Evolutionary conservation across 495 filamentous ascomycete species (phyloP).

Genomic region (Xylaria scruposa): DNA sequence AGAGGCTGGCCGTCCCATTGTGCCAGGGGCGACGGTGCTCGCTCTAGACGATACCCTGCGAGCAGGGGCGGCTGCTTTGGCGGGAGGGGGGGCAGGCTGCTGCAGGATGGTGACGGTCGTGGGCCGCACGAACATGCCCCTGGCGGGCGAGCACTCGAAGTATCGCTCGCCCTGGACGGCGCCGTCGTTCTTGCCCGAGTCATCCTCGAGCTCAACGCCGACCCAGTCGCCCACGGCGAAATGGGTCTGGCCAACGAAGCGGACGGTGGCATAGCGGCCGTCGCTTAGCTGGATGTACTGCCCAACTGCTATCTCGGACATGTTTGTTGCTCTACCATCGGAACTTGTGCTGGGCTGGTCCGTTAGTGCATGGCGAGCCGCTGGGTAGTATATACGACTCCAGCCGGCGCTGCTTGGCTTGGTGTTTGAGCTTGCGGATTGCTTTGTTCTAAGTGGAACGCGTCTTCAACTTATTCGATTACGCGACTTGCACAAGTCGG

Average conservation of each 20-base stretch:
- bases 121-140: conserved; percentile 89
- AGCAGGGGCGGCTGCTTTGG: conserved; percentile 37
- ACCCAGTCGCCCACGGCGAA: conserved; percentile 88
- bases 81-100: conserved; percentile 57
- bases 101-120: conserved; percentile 65
- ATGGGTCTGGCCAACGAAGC: conserved; percentile 77
- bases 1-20: conserved; percentile 41
- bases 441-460: conserved; percentile 34
- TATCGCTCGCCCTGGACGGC: conserved; percentile 87
- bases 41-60: conserved; percentile 39
- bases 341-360: conserved; percentile 11
- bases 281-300: conserved; percentile 71
- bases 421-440: conserved; percentile 22
- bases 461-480: conserved; percentile 33
- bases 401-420: conserved; percentile 21
- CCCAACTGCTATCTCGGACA: conserved; percentile 53
- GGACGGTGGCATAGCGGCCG: conserved; percentile 76
- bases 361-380: conserved; percentile 37
- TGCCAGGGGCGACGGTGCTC: conserved; percentile 28
- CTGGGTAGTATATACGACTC: not conserved
- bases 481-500: conserved; percentile 37
- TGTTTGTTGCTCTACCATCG: conserved; percentile 29
- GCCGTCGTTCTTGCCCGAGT: conserved; percentile 94
- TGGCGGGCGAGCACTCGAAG: conserved; percentile 79
- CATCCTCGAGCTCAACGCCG: conserved; percentile 84